These are phyloP conservation scores for Ettlia oleoabundans DNA, from an alignment of 139 green algal genomes.

Conservation along the genomic window DNA sequence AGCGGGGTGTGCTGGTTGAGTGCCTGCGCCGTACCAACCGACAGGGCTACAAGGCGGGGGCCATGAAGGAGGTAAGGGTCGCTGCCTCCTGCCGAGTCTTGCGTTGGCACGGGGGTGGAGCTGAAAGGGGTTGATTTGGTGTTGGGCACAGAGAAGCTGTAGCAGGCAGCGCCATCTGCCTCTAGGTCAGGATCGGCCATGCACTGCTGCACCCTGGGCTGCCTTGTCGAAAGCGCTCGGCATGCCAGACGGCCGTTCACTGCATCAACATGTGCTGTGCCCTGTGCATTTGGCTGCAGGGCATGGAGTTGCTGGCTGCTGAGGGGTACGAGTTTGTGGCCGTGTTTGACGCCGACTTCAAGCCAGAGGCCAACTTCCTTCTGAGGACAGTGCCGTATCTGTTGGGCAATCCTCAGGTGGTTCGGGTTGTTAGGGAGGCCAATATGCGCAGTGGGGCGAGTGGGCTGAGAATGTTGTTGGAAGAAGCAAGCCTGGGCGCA, in stretches of 20 bases:
- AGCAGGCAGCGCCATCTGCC: too few relatives aligned
- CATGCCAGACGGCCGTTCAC: too few relatives aligned
- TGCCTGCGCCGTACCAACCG: conserved; percentile 74
- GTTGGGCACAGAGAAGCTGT: too few relatives aligned
- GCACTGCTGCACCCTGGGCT: too few relatives aligned
- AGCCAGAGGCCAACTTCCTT: conserved; percentile 84
- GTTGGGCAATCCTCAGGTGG: conserved; percentile 56
- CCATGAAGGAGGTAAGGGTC: conserved; percentile 74
- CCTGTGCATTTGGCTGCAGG: conserved; percentile 42
- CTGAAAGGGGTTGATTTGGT: background rate
- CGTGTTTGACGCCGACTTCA: conserved; percentile 94
- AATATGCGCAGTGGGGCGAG: too few relatives aligned
- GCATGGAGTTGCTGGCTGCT: conserved; percentile 60
- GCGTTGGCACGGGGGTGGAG: too few relatives aligned
- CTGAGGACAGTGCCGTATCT: conserved; percentile 63
- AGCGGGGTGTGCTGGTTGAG: conserved; percentile 71
- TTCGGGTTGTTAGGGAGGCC: too few relatives aligned
- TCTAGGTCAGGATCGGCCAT: too few relatives aligned
- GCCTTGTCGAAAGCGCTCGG: too few relatives aligned
- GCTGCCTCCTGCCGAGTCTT: too few relatives aligned
- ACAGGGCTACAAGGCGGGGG: conserved; percentile 87
- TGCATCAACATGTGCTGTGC: background rate
- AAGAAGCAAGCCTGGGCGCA: too few relatives aligned
- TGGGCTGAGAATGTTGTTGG: too few relatives aligned
- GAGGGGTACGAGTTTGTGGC: conserved; percentile 72